Conservation (phyloP, 2,329 filamentous ascomycete species). For the Apiospora hydei region DNA sequence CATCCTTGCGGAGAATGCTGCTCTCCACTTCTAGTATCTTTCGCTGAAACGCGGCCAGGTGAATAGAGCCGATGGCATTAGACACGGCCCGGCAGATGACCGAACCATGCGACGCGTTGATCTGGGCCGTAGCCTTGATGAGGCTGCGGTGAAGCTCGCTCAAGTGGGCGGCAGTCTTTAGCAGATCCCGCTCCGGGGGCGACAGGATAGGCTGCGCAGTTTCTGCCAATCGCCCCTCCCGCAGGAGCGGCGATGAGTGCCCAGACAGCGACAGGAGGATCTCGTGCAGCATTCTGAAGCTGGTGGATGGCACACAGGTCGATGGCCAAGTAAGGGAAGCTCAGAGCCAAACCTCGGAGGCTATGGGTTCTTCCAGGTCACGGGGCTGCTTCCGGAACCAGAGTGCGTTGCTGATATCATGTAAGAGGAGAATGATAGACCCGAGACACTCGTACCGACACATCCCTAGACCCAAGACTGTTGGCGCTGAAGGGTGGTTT, state of each 20-base stretch:
- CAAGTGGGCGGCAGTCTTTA: conserved; percentile 78
- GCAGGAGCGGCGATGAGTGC: conserved; percentile 88
- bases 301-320: conserved; percentile 30
- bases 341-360: conserved; percentile 33
- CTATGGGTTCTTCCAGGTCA: conserved; percentile 26
- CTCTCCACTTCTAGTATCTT: conserved; percentile 87
- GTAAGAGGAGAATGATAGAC: conserved; percentile 55
- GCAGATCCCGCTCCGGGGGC: conserved; percentile 82
- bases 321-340: conserved; percentile 29
- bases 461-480: conserved; percentile 46
- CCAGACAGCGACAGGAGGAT: conserved; percentile 96
- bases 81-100: conserved; percentile 89
- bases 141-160: conserved; percentile 80
- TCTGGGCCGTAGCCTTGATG: conserved; percentile 69
- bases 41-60: conserved; percentile 81
- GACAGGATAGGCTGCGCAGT: conserved; percentile 63
- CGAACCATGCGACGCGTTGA: conserved; percentile 76
- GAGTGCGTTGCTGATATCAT: conserved; percentile 51
- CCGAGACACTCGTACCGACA: conserved; percentile 63
- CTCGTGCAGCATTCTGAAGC: conserved; percentile 86
- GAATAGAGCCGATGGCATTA: conserved; percentile 74
- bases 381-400: conserved; percentile 41
- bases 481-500: conserved; percentile 37
- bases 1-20: conserved; percentile 77
- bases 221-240: conserved; percentile 55